A percentile compares a stretch with the other conserved stretches of the same genome.
Conservation (phyloP, 2,329 filamentous ascomycete species). For the Alternaria longipes region DNA sequence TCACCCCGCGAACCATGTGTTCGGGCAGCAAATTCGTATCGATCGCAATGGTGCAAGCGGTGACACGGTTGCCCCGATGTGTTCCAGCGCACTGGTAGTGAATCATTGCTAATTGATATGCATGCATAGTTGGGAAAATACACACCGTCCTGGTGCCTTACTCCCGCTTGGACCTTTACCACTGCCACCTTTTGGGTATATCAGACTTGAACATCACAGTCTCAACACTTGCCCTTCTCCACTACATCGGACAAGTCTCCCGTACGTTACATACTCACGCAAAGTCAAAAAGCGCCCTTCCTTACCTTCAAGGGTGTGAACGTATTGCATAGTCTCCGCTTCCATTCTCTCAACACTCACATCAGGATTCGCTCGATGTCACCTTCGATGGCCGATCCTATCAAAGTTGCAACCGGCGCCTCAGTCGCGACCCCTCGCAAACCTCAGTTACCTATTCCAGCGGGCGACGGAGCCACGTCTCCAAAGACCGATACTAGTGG, state of each 20-base stretch:
- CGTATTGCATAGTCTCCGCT: neutral
- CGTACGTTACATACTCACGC: neutral
- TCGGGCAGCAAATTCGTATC: neutral
- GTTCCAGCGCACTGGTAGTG: neutral
- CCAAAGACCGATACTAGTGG: conserved; percentile 20
- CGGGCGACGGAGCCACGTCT: conserved; percentile 1
- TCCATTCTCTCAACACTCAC: neutral
- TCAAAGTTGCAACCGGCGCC: neutral
- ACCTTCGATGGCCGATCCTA: conserved; percentile 16
- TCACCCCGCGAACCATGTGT: conserved; percentile 8
- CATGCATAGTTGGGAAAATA: neutral
- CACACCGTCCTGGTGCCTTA: neutral
- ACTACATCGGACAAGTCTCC: neutral
- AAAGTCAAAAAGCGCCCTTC: neutral
- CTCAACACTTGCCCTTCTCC: neutral
- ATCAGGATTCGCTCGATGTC: neutral
- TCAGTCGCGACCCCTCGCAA: neutral
- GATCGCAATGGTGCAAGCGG: neutral
- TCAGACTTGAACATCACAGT: neutral
- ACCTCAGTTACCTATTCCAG: neutral
- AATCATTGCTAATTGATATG: conserved; percentile 12
- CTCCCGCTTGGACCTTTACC: neutral
- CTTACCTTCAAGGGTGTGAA: neutral
- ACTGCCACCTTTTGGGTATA: neutral
- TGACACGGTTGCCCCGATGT: conserved; percentile 2